phyloP scores from a whole-genome alignment of 148 eudicot species.

The Persicaria tinctoria region DNA sequence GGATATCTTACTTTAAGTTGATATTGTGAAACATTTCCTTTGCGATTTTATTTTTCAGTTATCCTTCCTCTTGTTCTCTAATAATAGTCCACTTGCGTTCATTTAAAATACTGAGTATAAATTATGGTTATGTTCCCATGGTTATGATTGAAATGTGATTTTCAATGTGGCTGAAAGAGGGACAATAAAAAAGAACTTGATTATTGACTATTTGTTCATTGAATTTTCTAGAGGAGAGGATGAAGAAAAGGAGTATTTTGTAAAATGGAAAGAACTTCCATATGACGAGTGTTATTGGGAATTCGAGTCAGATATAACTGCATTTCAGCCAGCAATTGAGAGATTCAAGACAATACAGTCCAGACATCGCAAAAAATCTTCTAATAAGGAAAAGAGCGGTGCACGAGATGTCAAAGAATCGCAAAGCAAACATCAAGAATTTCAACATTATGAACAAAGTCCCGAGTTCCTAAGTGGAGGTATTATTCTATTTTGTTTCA shows the following conservation, averaged over 20 bases:
- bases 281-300: constrained; percentile 98
- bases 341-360: constrained; percentile 52
- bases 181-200: neutral
- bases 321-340: constrained; percentile 74
- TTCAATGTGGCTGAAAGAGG: neutral
- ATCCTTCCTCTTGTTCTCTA: neutral
- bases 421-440: constrained; percentile 64
- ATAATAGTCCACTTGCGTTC: neutral
- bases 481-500: neutral
- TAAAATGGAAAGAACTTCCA: constrained; percentile 81
- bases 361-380: constrained; percentile 42
- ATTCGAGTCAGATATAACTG: constrained; percentile 67
- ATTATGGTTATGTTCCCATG: neutral
- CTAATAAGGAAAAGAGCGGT: constrained; percentile 43
- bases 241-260: constrained; percentile 83
- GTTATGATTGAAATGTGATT: neutral
- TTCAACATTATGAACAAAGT: constrained; percentile 79
- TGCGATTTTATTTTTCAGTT: neutral
- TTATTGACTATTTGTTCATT: constrained; percentile 11
- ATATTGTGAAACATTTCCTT: neutral
- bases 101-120: neutral
- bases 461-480: constrained; percentile 89
- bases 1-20: neutral
- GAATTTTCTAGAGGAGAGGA: constrained; percentile 47
- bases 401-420: constrained; percentile 46